Percentiles rank a stretch among this genome's conserved stretches.
These are phyloP conservation scores for Pichia paraexigua DNA, from an alignment of 805 yeast species.

Conservation along the genomic window DNA sequence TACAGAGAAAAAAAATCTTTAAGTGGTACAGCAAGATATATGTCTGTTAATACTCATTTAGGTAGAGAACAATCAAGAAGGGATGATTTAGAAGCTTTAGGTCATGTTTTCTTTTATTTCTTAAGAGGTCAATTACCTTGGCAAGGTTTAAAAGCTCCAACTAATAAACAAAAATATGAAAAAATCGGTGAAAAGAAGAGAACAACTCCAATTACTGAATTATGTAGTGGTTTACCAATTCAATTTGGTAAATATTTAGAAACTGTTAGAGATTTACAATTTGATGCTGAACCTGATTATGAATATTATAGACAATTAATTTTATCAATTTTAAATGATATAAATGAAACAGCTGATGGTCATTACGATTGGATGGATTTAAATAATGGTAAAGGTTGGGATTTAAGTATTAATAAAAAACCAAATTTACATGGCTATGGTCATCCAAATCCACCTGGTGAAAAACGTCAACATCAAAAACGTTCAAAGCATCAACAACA, in stretches of 20 bases:
- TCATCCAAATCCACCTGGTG: conserved; percentile 78
- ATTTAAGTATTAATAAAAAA: conserved; percentile 77
- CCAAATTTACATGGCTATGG: conserved; percentile 96
- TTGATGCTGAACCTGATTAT: conserved; percentile 93
- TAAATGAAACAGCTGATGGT: conserved; percentile 70
- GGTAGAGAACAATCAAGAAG: conserved; percentile 96
- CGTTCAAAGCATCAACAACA: conserved; percentile 27
- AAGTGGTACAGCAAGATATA: conserved; percentile 97
- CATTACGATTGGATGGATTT: conserved; percentile 98
- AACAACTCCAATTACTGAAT: conserved; percentile 75
- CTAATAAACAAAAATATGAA: conserved; percentile 95
- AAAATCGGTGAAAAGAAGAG: conserved; percentile 96
- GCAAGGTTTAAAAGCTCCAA: conserved; percentile 98
- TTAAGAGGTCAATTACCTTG: conserved; percentile 92
- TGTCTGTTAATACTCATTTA: conserved; percentile 94
- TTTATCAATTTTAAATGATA: conserved; percentile 66
- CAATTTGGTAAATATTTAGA: conserved; percentile 91
- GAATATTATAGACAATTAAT: conserved; percentile 73
- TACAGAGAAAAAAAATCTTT: conserved; percentile 92
- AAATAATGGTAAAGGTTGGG: conserved; percentile 96
- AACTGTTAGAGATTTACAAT: conserved; percentile 78
- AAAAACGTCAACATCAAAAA: conserved; percentile 37
- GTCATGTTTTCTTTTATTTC: conserved; percentile 94
- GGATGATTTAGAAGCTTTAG: conserved; percentile 93
- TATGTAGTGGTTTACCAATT: conserved; percentile 82